Evolutionary conservation across 2,329 filamentous ascomycete species (phyloP).

Genomic region (Ilyonectria mors-panacis): DNA sequence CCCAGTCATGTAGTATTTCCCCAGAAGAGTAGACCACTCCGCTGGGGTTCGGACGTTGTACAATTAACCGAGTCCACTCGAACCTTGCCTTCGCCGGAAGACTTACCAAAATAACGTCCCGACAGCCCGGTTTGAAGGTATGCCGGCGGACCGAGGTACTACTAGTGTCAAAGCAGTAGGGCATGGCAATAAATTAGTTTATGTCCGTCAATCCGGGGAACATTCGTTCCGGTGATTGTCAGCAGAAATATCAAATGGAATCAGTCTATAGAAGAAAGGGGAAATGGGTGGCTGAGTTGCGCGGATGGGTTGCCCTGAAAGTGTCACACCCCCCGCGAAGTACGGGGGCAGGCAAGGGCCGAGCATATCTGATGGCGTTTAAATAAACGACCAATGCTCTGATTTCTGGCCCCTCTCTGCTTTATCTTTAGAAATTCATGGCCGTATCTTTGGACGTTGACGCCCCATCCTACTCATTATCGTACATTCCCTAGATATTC

Average conservation of each 20-base stretch:
- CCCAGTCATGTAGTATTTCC: not conserved
- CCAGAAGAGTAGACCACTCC: not conserved
- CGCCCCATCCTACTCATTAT: not conserved
- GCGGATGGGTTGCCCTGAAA: not conserved
- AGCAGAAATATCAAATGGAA: no score
- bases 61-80: not conserved
- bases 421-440: not conserved
- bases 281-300: no score
- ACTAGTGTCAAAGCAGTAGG: not conserved
- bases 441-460: not conserved
- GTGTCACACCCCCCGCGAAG: not conserved
- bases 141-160: not conserved
- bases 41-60: not conserved
- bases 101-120: not conserved
- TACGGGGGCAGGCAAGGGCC: not conserved
- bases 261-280: no score
- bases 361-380: not conserved
- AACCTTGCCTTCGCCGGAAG: not conserved
- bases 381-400: not conserved
- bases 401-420: not conserved
- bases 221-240: no score
- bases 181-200: no score
- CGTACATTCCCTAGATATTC: not conserved
- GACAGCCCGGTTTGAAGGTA: not conserved
- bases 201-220: no score